These are phyloP conservation scores for Boletus rubroflammeus DNA, from an alignment of 768 basidiomycete species.

Conservation along the genomic window DNA sequence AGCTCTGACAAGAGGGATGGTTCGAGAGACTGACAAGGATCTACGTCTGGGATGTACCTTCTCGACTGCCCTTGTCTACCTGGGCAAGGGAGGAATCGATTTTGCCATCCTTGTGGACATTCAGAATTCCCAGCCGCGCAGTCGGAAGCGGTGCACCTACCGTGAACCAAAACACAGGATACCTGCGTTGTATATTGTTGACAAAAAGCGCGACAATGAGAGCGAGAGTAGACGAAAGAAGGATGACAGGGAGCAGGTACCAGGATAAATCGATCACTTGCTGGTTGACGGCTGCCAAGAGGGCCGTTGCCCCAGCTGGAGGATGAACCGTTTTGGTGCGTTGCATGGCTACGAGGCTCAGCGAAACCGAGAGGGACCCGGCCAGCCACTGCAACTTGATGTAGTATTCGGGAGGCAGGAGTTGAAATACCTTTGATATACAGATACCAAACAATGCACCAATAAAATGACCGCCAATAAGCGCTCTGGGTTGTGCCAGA, in stretches of 20 bases:
- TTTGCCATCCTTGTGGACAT: not conserved
- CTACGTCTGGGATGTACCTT: not conserved
- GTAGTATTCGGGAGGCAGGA: constrained; percentile 43
- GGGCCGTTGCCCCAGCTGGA: constrained; percentile 56
- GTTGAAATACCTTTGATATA: constrained; percentile 48
- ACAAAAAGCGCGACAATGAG: constrained; percentile 43
- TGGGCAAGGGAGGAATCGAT: not conserved
- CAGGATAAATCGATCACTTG: constrained; percentile 44
- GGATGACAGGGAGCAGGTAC: constrained; percentile 51
- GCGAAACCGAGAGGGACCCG: constrained; percentile 37
- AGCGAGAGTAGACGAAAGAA: constrained; percentile 44
- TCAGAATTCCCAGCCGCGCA: not conserved
- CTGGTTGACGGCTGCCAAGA: constrained; percentile 43
- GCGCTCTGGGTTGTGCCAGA: constrained; percentile 49
- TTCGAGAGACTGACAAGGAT: constrained; percentile 4
- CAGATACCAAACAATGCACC: constrained; percentile 45
- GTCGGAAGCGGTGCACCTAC: constrained; percentile 4
- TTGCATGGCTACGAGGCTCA: constrained; percentile 47
- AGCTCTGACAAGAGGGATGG: not conserved
- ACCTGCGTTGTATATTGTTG: constrained; percentile 51
- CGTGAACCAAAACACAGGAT: constrained; percentile 43
- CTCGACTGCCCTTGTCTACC: not conserved
- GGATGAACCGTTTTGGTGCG: constrained; percentile 51
- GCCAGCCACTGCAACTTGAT: constrained; percentile 43
- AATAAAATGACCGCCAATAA: constrained; percentile 42